Evolutionary conservation across 1,139 yeast species (phyloP), one percentile per base, ranked within the genome.

Genomic region (Debaryomyces subglobosus): DNA sequence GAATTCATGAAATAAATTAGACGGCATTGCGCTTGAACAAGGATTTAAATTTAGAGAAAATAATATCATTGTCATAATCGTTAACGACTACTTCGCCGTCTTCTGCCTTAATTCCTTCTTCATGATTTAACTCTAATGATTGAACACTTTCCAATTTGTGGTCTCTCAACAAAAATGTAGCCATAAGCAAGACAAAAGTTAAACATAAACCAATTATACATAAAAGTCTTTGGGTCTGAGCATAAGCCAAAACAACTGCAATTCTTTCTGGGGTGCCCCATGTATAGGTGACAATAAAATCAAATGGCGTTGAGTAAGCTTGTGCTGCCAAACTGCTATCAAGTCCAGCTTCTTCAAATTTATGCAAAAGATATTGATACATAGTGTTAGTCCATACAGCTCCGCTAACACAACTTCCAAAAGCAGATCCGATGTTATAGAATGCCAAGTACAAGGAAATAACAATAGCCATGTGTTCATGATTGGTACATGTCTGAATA

Each of bases 401-500:
- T 59, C 89, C 89, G 16, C 86, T 77, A 29, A 85, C 71, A 38
- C 81, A 60, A 16, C 74, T 61, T 29, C 84, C 84, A 44, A 79
- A 54, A 56, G 86, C 86, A n/a, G 79, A 65, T 23, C 89, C 89
- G 49, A 85, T 71, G 58, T 82, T 77, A 63, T 80, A 83, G 33
- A 78, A 59, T 1, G 87, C 75, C 56, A 79, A 75, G 57, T 77
- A 77, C 47, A 84, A 63, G 0, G 88, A 79, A 38, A 84, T 74
- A 32, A 83, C 79, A 41, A 79, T 71, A n/a, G 87, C 86, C 82
- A 84, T 79, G 63, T 81, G 71, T 60, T 83, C 85, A 62, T 83
- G 88, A 49, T 79, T 77, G 24, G 86, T 81, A 49, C 79, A 77
- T 1, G 89, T 67, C 58, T 84, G 85, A 52, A 85, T 78, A 13